phyloP scores from a whole-genome alignment of 768 basidiomycete species.

The Leccinum disarticulatum region DNA sequence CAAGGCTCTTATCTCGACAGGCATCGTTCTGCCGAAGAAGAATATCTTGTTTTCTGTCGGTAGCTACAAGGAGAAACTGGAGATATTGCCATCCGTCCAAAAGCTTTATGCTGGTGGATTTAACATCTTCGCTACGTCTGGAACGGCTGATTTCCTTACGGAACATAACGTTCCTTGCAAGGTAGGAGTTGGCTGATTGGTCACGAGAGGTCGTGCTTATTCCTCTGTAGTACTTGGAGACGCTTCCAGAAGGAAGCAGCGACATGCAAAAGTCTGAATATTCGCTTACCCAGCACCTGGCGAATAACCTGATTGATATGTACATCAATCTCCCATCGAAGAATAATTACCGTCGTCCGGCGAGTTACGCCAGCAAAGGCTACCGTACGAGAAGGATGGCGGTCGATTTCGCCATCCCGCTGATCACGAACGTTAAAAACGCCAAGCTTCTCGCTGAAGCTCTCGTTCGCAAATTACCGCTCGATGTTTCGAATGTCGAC shows the following conservation, averaged over 20 bases:
- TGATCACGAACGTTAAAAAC: slow-evolving; percentile 98
- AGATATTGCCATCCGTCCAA: slow-evolving; percentile 92
- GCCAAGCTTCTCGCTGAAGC: slow-evolving; percentile 96
- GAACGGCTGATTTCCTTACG: slow-evolving; percentile 95
- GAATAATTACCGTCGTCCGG: slow-evolving; percentile 95
- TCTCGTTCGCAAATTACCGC: slow-evolving; percentile 81
- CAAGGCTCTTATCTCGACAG: slow-evolving; percentile 95
- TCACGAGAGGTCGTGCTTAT: slow-evolving; percentile 1
- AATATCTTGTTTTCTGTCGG: slow-evolving; percentile 97
- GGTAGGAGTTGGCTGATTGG: slow-evolving; percentile 39
- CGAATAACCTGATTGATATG: slow-evolving; percentile 97
- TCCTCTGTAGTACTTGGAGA: slow-evolving; percentile 75
- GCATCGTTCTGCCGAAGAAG: slow-evolving; percentile 93
- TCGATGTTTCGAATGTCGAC: slow-evolving; percentile 89
- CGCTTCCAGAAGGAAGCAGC: slow-evolving; percentile 69
- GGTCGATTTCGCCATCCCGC: slow-evolving; percentile 95
- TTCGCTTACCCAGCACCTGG: slow-evolving; percentile 93
- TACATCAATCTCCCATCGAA: slow-evolving; percentile 99
- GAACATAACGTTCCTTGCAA: slow-evolving; percentile 98
- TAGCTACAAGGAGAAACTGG: slow-evolving; percentile 95
- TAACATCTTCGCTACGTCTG: slow-evolving; percentile 95
- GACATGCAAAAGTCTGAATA: slow-evolving; percentile 94
- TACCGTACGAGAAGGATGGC: slow-evolving; percentile 98
- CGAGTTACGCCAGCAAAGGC: slow-evolving; percentile 95
- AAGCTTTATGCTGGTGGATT: slow-evolving; percentile 92